These are phyloP conservation scores for Nicotiana obtusifolia DNA, from an alignment of 257 asterid genomes.

Conservation along the genomic window DNA sequence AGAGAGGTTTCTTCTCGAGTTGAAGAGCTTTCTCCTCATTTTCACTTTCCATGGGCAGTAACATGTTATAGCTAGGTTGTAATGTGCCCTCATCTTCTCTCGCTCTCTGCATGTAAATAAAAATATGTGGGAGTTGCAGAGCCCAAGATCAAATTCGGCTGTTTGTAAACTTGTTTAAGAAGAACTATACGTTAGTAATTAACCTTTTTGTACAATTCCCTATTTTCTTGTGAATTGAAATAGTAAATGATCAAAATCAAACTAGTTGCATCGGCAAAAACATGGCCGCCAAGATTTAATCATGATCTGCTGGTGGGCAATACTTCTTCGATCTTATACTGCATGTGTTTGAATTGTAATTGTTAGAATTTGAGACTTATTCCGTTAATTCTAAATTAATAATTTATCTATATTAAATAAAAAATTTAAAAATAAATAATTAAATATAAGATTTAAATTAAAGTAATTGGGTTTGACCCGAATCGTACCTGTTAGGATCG, in stretches of 20 bases:
- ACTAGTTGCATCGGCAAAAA: background rate
- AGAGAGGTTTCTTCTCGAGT: too few species aligned
- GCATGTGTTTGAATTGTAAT: background rate
- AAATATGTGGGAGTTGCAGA: constrained; percentile 2
- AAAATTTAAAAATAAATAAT: too few species aligned
- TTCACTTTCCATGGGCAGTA: too few species aligned
- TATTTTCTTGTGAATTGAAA: background rate
- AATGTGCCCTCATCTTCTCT: background rate
- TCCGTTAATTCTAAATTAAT: too few species aligned
- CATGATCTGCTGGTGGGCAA: background rate
- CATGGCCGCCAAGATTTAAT: background rate
- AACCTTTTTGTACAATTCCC: background rate
- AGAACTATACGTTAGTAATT: background rate
- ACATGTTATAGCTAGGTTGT: background rate
- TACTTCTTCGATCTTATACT: background rate
- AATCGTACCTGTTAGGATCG: too few species aligned
- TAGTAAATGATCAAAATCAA: background rate
- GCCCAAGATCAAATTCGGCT: background rate
- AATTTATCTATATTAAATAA: too few species aligned
- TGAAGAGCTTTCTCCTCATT: too few species aligned
- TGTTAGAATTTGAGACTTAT: too few species aligned
- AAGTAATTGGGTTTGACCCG: too few species aligned
- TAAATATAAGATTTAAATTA: too few species aligned
- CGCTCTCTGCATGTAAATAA: constrained; percentile 4
- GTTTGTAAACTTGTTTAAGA: background rate